Base-by-base conservation (phyloP, 2,329 filamentous ascomycete species). In the Lomentospora prolificans region DNA sequence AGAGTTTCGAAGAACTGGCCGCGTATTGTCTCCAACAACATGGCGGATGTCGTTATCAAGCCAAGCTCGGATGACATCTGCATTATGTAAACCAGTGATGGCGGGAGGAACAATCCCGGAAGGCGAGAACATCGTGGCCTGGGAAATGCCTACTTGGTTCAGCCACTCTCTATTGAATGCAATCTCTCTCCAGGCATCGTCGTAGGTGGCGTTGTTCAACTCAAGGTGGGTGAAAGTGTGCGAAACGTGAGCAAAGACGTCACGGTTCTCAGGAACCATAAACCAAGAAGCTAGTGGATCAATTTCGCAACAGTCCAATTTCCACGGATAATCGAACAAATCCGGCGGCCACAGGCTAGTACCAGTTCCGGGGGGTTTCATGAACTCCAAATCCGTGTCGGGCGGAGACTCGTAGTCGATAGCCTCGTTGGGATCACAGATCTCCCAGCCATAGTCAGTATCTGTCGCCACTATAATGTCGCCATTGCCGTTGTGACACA, bases 1-100 rank as follows among this genome's bases (percentile, higher is more conserved):
- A 30, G 65, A 63, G 64, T 82, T 84, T 56, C 78, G 66, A 6
- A 85, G 71, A 3, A 70, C 67, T 0, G 79, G 70, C 5, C 81
- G 74, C 2, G 81, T 84, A 66, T 84, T 85, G 64, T 85, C 81
- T 31, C 81, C 81, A 14, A 85, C 80, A 51, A 79, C 80, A 60
- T 80, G 76, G 17, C 65, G 70, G 60, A 84, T 78, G 14, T 80
- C 80, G 57, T 80, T 79, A 48, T 81, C 78, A 60, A 71, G 70
- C 79, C 79, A 85, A 5, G 79, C 81, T 53, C 68, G 68, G 51
- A 85, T 75, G 8, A 75, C 81, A 65, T 85, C 81, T 14, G 77
- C 81, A 60, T 85, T 85, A 67, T 84, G 79, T 27, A 85, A 63
- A 50, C 81, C 81, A 1, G 81, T 85, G 58, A 85, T 85, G 28